Conservation (phyloP, 441 rosid genomes). For the Isatis lusitanica region DNA sequence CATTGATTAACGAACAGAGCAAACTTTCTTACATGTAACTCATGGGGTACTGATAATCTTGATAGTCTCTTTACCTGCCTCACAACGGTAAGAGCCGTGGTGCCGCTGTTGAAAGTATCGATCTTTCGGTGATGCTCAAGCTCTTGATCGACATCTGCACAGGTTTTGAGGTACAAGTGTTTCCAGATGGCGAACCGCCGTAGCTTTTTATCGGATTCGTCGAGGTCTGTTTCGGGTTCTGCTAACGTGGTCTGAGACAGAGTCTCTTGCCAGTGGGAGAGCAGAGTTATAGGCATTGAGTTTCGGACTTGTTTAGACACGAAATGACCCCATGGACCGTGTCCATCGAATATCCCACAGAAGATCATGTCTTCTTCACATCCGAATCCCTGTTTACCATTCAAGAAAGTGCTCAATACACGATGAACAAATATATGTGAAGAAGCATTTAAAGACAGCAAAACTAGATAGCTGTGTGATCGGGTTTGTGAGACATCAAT, state of each 20-base stretch:
- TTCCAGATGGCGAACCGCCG: slow-evolving; percentile 73
- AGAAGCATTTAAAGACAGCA: background rate
- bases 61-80: slow-evolving; percentile 59
- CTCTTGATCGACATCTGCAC: slow-evolving; percentile 75
- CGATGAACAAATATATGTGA: background rate
- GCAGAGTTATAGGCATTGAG: slow-evolving; percentile 64
- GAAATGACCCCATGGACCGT: slow-evolving; percentile 94
- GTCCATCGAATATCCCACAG: slow-evolving; percentile 95
- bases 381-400: slow-evolving; percentile 63
- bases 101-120: slow-evolving; percentile 77
- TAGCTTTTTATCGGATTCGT: slow-evolving; percentile 51
- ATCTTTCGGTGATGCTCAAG: slow-evolving; percentile 61
- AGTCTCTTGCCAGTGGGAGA: slow-evolving; percentile 83
- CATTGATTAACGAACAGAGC: background rate
- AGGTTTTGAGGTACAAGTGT: slow-evolving; percentile 69
- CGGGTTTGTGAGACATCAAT: too few species aligned
- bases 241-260: slow-evolving; percentile 52
- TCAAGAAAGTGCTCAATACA: background rate
- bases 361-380: slow-evolving; percentile 83
- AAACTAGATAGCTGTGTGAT: background rate
- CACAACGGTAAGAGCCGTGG: slow-evolving; percentile 79
- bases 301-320: slow-evolving; percentile 84
- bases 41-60: background rate
- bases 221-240: slow-evolving; percentile 30
- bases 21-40: background rate